These are phyloP conservation scores for Emergomyces pasteurianus DNA, from an alignment of 2,329 filamentous ascomycete genomes.

Conservation along the genomic window DNA sequence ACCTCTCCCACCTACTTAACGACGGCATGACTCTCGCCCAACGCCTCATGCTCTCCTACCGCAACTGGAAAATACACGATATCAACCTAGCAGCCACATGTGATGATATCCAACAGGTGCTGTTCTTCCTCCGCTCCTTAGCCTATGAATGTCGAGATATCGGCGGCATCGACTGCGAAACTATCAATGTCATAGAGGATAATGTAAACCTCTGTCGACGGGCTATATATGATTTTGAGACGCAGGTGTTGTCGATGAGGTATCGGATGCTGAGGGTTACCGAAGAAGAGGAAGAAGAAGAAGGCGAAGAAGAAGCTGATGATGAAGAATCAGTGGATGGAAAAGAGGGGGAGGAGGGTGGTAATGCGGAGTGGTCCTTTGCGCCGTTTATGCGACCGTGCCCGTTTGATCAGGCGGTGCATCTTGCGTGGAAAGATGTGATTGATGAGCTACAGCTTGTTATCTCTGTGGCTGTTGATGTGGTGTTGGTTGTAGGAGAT, in stretches of 20 bases:
- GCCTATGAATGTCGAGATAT: background rate
- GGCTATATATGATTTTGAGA: background rate
- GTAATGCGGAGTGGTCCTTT: too few species aligned
- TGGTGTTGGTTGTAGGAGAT: background rate
- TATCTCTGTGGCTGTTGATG: background rate
- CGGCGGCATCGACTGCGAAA: background rate
- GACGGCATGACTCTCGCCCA: background rate
- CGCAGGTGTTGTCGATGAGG: background rate
- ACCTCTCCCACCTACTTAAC: background rate
- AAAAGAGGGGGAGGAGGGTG: background rate
- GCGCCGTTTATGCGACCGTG: background rate
- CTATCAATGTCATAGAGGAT: background rate
- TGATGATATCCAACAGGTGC: background rate
- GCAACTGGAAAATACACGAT: background rate
- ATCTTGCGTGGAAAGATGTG: background rate
- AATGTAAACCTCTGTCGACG: background rate
- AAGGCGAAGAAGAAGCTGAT: background rate
- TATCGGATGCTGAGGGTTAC: background rate
- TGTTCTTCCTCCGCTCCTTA: background rate
- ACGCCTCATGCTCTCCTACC: background rate
- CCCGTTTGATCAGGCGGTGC: background rate
- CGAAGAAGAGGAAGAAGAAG: background rate
- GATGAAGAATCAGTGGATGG: too few species aligned
- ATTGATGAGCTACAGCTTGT: background rate
- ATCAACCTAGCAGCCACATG: background rate